Percentiles rank a stretch among this genome's conserved stretches.
These are phyloP conservation scores for Pleodorina starrii DNA, from an alignment of 139 green algal species.

Conservation along the genomic window DNA sequence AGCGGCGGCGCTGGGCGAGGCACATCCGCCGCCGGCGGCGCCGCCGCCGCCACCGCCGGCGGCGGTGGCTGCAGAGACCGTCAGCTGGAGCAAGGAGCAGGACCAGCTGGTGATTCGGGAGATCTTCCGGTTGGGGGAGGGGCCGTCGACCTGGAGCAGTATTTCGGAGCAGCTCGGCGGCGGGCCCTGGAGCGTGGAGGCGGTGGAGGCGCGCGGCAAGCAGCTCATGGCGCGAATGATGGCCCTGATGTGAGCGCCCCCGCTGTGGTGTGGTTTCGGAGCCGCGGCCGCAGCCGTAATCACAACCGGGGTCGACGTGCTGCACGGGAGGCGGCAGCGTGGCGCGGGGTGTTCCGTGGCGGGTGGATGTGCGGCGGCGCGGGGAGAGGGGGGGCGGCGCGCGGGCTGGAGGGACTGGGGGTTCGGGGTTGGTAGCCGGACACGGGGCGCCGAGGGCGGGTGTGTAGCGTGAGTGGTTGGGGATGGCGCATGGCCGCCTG, in stretches of 20 bases:
- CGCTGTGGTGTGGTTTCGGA: not conserved
- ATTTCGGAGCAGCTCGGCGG: not conserved
- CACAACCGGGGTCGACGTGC: no score
- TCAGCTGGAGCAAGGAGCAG: slow-evolving; percentile 27
- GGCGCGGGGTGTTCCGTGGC: no score
- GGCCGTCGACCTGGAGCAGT: not conserved
- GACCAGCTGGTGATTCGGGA: slow-evolving; percentile 24
- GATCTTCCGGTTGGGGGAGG: slow-evolving; percentile 3
- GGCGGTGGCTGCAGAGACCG: not conserved
- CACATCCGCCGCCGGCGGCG: not conserved
- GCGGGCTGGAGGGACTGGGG: no score
- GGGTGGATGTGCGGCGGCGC: no score
- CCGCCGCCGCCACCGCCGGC: not conserved
- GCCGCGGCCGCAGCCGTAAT: no score
- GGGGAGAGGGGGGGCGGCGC: no score
- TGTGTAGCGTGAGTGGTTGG: no score
- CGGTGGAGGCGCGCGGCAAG: slow-evolving; percentile 1
- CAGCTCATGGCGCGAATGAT: slow-evolving; percentile 19
- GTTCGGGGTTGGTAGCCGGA: no score
- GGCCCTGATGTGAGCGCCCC: not conserved
- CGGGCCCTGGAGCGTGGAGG: not conserved
- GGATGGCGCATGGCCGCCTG: no score
- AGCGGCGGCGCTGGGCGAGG: not conserved
- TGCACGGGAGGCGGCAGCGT: no score
- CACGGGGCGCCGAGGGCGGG: no score